These are phyloP conservation scores for Apiotrichum veenhuisii DNA, from an alignment of 1,284 basidiomycete species.

Conservation along the genomic window DNA sequence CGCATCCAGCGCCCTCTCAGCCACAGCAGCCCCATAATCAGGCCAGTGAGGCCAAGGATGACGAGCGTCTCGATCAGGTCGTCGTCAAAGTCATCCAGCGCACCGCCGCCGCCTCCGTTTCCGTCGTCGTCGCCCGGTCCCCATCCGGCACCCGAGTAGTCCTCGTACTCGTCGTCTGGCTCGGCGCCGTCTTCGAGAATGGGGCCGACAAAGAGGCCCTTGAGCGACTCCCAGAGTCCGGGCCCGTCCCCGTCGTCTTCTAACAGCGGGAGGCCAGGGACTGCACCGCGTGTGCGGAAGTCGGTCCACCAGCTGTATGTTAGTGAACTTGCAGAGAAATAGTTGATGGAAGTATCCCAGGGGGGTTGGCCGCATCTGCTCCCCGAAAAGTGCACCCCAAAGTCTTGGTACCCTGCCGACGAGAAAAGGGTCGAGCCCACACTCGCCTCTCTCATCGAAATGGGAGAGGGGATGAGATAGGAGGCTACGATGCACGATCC, in stretches of 20 bases:
- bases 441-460: no score
- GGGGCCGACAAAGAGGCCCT: constrained; percentile 27
- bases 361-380: no score
- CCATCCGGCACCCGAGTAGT: constrained; percentile 24
- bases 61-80: constrained; percentile 35
- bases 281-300: constrained; percentile 34
- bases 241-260: constrained; percentile 26
- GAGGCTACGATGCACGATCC: no score
- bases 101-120: neutral
- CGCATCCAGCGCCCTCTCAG: constrained; percentile 6
- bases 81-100: constrained; percentile 20
- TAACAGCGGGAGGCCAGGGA: constrained; percentile 41
- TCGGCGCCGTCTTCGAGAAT: constrained; percentile 12
- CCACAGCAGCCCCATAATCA: constrained; percentile 20
- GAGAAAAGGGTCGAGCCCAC: no score
- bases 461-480: no score
- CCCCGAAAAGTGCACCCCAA: no score
- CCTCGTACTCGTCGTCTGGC: constrained; percentile 16
- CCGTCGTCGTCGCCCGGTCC: constrained; percentile 7
- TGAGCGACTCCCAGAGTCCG: constrained; percentile 33
- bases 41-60: constrained; percentile 20
- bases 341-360: no score
- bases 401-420: no score
- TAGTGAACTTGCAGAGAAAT: no score
- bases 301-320: constrained; percentile 42